phyloP scores from a whole-genome alignment of 2,329 filamentous ascomycete species.

The Diaporthe sp. region DNA sequence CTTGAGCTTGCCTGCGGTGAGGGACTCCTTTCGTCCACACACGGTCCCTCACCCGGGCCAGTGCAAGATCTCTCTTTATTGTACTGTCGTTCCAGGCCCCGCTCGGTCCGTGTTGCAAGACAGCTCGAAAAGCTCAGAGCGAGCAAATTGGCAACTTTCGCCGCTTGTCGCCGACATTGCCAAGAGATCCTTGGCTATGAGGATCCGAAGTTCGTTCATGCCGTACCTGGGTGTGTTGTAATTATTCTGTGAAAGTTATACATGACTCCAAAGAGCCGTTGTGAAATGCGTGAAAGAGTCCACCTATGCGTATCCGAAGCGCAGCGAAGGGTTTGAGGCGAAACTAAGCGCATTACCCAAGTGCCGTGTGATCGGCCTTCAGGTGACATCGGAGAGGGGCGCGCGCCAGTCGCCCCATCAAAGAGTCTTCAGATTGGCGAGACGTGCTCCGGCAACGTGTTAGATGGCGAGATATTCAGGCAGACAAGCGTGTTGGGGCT shows the following conservation, averaged over 20 bases:
- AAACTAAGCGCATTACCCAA: background rate
- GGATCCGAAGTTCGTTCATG: background rate
- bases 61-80: background rate
- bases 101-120: background rate
- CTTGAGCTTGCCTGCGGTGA: background rate
- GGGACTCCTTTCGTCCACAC: background rate
- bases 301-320: background rate
- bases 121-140: background rate
- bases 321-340: background rate
- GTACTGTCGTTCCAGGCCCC: background rate
- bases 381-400: background rate
- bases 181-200: background rate
- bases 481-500: background rate
- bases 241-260: background rate
- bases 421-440: background rate
- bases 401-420: background rate
- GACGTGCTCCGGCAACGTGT: background rate
- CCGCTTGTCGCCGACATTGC: background rate
- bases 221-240: background rate
- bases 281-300: background rate
- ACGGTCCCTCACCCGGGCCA: background rate
- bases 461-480: background rate
- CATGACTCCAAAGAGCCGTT: background rate
- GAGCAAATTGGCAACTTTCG: background rate
- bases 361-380: slow-evolving; percentile 12